Percentiles rank a stretch among this genome's conserved stretches.
Evolutionary conservation across 2,329 filamentous ascomycete species (phyloP).

Genomic region (Alternaria brassicae): DNA sequence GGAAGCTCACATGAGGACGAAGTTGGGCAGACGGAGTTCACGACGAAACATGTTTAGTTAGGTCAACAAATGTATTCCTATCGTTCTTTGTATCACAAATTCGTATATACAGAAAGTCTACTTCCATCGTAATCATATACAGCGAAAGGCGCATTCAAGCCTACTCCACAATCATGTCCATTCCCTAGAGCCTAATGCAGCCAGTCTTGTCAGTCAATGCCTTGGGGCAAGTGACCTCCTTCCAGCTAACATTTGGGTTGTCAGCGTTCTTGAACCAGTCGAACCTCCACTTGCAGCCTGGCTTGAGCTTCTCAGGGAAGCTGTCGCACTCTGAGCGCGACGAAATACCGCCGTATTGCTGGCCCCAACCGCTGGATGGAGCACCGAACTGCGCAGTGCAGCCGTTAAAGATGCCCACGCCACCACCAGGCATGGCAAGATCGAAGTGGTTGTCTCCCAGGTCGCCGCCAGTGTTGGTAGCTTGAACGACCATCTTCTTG

Average conservation of each 20-base stretch:
- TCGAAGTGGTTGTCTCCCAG: constrained; percentile 49
- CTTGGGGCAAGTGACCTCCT: constrained; percentile 46
- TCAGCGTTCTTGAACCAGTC: constrained; percentile 47
- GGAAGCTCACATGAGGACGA: constrained; percentile 22
- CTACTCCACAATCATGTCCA: background rate
- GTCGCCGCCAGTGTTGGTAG: constrained; percentile 64
- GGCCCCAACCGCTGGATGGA: constrained; percentile 43
- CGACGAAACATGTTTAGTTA: constrained; percentile 24
- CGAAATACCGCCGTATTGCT: constrained; percentile 46
- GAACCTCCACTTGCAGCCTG: constrained; percentile 49
- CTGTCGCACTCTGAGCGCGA: constrained; percentile 40
- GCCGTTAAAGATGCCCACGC: constrained; percentile 47
- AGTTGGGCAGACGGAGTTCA: constrained; percentile 16
- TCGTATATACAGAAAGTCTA: constrained; percentile 10
- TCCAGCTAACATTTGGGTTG: constrained; percentile 44
- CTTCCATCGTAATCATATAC: background rate
- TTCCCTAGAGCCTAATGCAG: constrained; percentile 30
- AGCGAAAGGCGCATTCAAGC: background rate
- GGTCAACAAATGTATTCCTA: background rate
- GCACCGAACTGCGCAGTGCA: constrained; percentile 46
- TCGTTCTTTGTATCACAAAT: background rate
- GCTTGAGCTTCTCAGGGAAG: constrained; percentile 46
- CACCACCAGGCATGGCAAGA: constrained; percentile 49
- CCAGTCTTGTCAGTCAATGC: constrained; percentile 41
- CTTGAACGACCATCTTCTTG: constrained; percentile 69